Evolutionary conservation across 768 basidiomycete genomes (phyloP).

Genomic region (Clitopilus passeckerianus): DNA sequence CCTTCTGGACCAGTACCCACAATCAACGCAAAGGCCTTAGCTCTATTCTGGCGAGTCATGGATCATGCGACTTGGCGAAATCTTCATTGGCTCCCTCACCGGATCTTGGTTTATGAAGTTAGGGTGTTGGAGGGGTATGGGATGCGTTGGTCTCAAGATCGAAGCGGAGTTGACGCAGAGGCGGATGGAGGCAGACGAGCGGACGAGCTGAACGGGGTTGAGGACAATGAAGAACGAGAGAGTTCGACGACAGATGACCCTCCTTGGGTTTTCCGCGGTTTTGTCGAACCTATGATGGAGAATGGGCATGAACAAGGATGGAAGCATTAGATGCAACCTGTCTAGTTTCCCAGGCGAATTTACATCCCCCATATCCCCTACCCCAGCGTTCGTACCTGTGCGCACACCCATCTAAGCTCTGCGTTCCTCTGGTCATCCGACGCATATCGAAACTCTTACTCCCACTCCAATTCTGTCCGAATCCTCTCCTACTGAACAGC

Average conservation of each 20-base stretch:
- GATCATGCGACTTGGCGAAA: conserved; percentile 54
- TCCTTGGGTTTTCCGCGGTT: conserved; percentile 57
- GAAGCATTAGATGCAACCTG: conserved; percentile 31
- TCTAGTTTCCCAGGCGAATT: no score
- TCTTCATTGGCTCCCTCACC: conserved; percentile 62
- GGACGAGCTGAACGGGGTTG: background rate
- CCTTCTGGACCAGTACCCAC: conserved; percentile 46
- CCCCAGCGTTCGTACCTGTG: no score
- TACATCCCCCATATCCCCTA: no score
- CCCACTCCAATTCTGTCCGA: no score
- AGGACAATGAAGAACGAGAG: background rate
- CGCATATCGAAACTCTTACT: no score
- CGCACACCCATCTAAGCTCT: no score
- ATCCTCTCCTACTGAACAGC: no score
- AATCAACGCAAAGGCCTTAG: conserved; percentile 49
- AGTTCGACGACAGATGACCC: conserved; percentile 7
- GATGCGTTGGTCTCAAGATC: conserved; percentile 61
- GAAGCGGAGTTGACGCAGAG: conserved; percentile 11
- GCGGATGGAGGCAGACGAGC: background rate
- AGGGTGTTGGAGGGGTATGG: conserved; percentile 59
- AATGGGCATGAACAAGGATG: conserved; percentile 61
- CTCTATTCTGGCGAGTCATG: conserved; percentile 50
- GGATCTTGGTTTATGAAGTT: conserved; percentile 57
- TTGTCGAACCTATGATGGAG: conserved; percentile 66
- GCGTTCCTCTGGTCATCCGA: no score